A percentile compares a stretch with the other conserved stretches of the same genome.
Conservation (phyloP, 2,329 filamentous ascomycete species). For the Cercospora sojina region DNA sequence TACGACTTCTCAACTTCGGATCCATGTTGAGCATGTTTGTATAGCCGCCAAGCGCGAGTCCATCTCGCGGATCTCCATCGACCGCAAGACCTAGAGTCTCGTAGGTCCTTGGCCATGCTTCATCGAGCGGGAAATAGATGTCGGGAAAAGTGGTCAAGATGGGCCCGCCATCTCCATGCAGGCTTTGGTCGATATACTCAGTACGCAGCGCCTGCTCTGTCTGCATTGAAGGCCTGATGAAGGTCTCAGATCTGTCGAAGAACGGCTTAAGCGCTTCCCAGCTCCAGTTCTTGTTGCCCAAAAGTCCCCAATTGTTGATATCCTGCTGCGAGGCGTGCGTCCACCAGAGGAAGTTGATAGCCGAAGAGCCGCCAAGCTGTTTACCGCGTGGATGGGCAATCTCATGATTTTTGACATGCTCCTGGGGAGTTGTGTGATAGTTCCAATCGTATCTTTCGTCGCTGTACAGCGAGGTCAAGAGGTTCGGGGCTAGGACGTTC, state of each 20-base stretch:
- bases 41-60: conserved; percentile 15
- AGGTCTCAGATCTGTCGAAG: conserved; percentile 17
- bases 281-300: conserved; percentile 42
- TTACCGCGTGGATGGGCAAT: conserved; percentile 17
- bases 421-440: not conserved
- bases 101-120: conserved; percentile 23
- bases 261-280: conserved; percentile 21
- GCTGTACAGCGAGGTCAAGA: conserved; percentile 3
- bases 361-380: conserved; percentile 19
- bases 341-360: conserved; percentile 29
- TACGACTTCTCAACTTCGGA: conserved; percentile 18
- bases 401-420: conserved; percentile 13
- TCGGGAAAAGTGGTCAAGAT: conserved; percentile 40
- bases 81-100: conserved; percentile 6
- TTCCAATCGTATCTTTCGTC: conserved; percentile 5
- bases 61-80: conserved; percentile 3
- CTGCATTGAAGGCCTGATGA: conserved; percentile 3
- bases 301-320: conserved; percentile 38
- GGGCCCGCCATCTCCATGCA: conserved; percentile 37
- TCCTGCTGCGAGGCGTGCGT: conserved; percentile 21
- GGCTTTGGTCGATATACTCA: conserved; percentile 28
- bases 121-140: conserved; percentile 21
- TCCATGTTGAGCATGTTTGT: conserved; percentile 15
- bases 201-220: conserved; percentile 14
- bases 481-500: conserved; percentile 1